A percentile compares a stretch with the other conserved stretches of the same genome.
These are phyloP conservation scores for Casuarina equisetifolia DNA, from an alignment of 306 rosid genomes.

Conservation along the genomic window DNA sequence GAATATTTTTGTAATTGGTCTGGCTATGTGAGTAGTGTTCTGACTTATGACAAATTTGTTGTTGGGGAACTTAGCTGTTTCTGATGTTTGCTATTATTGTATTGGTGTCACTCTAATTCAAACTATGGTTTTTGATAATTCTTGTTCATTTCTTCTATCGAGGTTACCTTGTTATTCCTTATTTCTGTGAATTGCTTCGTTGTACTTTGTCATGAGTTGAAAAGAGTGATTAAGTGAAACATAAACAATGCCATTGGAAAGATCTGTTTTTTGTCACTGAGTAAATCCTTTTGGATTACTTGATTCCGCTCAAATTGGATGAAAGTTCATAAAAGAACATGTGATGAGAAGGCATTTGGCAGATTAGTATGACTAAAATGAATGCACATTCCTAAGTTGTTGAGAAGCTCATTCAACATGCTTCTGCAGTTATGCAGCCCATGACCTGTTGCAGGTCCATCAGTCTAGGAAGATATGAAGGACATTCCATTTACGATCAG, in stretches of 20 bases:
- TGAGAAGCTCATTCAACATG: not conserved
- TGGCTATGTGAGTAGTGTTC: conserved; percentile 15
- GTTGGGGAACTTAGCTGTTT: conserved; percentile 1
- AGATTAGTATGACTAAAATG: not conserved
- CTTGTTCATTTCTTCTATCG: not conserved
- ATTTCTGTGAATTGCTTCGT: no score
- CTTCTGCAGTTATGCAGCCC: not conserved
- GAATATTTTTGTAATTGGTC: not conserved
- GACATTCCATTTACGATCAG: not conserved
- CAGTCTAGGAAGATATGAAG: not conserved
- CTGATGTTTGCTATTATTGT: not conserved
- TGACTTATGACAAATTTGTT: conserved; percentile 8
- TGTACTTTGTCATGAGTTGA: no score
- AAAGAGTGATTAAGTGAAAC: no score
- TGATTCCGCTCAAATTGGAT: no score
- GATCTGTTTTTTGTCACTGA: no score
- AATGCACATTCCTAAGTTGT: not conserved
- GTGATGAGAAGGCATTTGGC: no score
- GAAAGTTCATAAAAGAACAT: no score
- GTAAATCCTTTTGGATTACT: no score
- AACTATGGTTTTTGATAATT: not conserved
- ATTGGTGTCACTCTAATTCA: conserved; percentile 2
- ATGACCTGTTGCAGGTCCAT: not conserved
- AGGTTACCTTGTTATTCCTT: not conserved
- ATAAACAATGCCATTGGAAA: no score